Conservation (phyloP, 352 stramenopile genomes). For the Phytopythium delawarense region DNA sequence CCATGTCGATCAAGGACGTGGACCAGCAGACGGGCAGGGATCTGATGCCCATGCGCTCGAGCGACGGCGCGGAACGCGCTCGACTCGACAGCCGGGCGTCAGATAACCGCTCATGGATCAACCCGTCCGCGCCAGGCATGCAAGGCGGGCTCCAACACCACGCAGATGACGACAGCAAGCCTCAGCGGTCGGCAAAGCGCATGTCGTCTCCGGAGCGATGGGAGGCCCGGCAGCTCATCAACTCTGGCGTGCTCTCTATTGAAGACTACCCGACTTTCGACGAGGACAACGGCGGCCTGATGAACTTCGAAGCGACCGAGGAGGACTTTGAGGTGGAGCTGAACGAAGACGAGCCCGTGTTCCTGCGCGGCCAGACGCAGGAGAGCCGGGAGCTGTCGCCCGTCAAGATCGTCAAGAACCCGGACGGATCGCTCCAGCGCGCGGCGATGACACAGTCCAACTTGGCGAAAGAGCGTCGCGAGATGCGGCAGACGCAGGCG, state of each 20-base stretch:
- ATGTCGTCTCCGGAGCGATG: slow-evolving; percentile 96
- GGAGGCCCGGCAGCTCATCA: slow-evolving; percentile 97
- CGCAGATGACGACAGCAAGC: slow-evolving; percentile 67
- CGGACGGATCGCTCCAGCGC: slow-evolving; percentile 96
- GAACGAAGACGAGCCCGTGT: slow-evolving; percentile 96
- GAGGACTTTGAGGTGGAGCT: slow-evolving; percentile 94
- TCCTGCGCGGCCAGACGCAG: slow-evolving; percentile 95
- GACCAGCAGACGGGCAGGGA: slow-evolving; percentile 95
- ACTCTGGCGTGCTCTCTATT: slow-evolving; percentile 96
- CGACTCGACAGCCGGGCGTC: slow-evolving; percentile 39
- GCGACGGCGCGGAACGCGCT: slow-evolving; percentile 45
- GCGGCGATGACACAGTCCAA: slow-evolving; percentile 96
- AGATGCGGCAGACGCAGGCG: slow-evolving; percentile 95
- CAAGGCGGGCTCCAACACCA: slow-evolving; percentile 43
- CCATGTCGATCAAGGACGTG: slow-evolving; percentile 96
- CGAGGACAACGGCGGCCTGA: slow-evolving; percentile 86
- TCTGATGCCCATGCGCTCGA: slow-evolving; percentile 91
- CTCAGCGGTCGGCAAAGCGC: slow-evolving; percentile 76
- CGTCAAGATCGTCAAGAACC: slow-evolving; percentile 99
- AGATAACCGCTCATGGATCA: slow-evolving; percentile 78
- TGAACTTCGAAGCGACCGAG: slow-evolving; percentile 79
- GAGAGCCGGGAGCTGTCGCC: slow-evolving; percentile 90
- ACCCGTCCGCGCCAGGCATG: slow-evolving; percentile 84
- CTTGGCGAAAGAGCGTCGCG: slow-evolving; percentile 96
- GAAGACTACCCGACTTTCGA: slow-evolving; percentile 98